A percentile compares a stretch with the other conserved stretches of the same genome.
Evolutionary conservation across 2,329 filamentous ascomycete genomes (phyloP).

Genomic region (Aquanectria penicillioides): DNA sequence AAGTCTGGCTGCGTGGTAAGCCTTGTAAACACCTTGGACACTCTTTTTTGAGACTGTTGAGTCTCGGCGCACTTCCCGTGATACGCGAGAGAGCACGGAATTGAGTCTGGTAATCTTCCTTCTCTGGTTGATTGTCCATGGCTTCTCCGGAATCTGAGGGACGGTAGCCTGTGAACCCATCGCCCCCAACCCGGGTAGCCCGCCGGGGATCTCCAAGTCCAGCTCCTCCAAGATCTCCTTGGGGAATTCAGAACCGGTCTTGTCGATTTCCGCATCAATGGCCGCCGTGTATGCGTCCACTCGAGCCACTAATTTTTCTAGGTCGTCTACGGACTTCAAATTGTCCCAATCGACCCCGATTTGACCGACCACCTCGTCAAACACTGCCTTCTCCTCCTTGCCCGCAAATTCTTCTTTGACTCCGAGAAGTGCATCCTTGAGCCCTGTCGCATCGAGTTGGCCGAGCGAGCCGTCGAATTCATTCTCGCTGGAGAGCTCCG

Average conservation of each 20-base stretch:
- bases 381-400: conserved; percentile 46
- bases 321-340: conserved; percentile 45
- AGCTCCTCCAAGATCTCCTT: conserved; percentile 47
- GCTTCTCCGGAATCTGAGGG: conserved; percentile 49
- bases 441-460: conserved; percentile 47
- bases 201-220: conserved; percentile 41
- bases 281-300: conserved; percentile 49
- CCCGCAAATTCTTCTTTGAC: conserved; percentile 51
- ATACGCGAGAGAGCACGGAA: conserved; percentile 40
- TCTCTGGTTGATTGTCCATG: conserved; percentile 51
- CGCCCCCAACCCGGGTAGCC: conserved; percentile 39
- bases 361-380: conserved; percentile 48
- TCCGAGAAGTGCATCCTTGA: conserved; percentile 49
- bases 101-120: conserved; percentile 53
- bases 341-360: conserved; percentile 45
- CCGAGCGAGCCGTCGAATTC: conserved; percentile 53
- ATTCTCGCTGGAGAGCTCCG: conserved; percentile 51
- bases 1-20: conserved; percentile 58
- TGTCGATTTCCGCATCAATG: conserved; percentile 49
- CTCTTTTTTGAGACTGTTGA: conserved; percentile 46
- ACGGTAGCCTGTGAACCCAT: conserved; percentile 35
- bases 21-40: conserved; percentile 57
- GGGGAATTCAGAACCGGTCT: conserved; percentile 44
- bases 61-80: conserved; percentile 42
- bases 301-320: conserved; percentile 47